Conservation (phyloP, 768 basidiomycete species). For the Auriscalpium vulgare region DNA sequence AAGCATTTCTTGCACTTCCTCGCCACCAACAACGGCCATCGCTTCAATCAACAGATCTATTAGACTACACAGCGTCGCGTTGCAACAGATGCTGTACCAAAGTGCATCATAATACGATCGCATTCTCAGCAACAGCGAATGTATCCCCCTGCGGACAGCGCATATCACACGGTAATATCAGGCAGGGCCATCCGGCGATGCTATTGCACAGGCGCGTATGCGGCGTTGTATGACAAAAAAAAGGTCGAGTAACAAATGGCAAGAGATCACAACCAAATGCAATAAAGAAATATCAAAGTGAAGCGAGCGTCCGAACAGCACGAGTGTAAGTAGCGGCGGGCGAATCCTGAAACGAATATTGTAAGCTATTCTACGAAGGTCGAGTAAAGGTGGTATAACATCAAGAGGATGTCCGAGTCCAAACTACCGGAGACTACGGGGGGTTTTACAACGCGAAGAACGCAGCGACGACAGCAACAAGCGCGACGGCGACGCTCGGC, state of each 20-base stretch:
- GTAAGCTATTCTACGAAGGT: neutral
- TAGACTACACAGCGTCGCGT: too few relatives aligned
- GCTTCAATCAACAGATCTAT: too few relatives aligned
- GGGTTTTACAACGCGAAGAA: slow-evolving; percentile 34
- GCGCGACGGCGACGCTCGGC: slow-evolving; percentile 40
- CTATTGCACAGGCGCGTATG: neutral
- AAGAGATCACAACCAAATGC: slow-evolving; percentile 10
- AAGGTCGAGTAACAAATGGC: neutral
- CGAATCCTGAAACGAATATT: slow-evolving; percentile 2
- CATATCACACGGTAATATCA: too few relatives aligned
- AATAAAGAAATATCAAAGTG: slow-evolving; percentile 1
- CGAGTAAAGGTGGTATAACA: neutral
- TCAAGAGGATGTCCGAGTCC: neutral
- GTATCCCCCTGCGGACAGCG: too few relatives aligned
- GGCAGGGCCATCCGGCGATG: neutral
- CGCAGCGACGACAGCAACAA: slow-evolving; percentile 41
- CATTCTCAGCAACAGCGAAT: too few relatives aligned
- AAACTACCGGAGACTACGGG: neutral
- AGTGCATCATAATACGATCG: too few relatives aligned
- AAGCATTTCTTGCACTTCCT: too few relatives aligned
- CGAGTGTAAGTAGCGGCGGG: neutral
- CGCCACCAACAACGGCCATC: too few relatives aligned
- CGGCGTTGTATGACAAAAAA: slow-evolving; percentile 1
- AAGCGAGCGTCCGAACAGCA: slow-evolving; percentile 6
- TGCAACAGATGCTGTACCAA: too few relatives aligned